These are phyloP conservation scores for Lumnitzera littorea DNA, from an alignment of 345 rosid species.

Conservation along the genomic window DNA sequence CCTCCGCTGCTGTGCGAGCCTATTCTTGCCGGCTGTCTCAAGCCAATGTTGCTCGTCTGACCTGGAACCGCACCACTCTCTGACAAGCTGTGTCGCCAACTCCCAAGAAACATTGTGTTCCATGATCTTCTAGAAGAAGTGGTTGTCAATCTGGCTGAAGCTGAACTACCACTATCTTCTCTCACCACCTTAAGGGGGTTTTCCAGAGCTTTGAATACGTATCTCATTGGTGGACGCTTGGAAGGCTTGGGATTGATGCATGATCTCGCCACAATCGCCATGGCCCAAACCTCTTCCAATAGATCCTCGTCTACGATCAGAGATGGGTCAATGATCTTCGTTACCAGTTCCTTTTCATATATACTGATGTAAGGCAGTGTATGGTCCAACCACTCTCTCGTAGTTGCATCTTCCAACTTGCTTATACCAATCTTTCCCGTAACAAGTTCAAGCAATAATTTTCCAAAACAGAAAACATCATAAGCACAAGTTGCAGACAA, in stretches of 20 bases:
- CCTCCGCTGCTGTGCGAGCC: conserved; percentile 52
- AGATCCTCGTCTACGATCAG: conserved; percentile 84
- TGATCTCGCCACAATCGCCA: conserved; percentile 87
- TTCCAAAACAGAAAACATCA: conserved; percentile 93
- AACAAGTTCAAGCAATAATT: conserved; percentile 71
- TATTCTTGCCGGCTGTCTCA: conserved; percentile 41
- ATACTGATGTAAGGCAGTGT: conserved; percentile 49
- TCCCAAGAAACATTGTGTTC: conserved; percentile 63
- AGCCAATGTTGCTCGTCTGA: conserved; percentile 26
- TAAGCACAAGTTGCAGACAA: conserved; percentile 46
- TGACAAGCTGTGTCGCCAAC: conserved; percentile 72
- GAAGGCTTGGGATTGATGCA: conserved; percentile 85
- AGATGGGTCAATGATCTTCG: conserved; percentile 73
- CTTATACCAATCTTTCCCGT: conserved; percentile 88
- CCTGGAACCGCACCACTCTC: conserved; percentile 31
- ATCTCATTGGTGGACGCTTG: conserved; percentile 73
- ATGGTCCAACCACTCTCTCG: conserved; percentile 52
- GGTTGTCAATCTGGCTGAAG: conserved; percentile 61
- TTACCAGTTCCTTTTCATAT: conserved; percentile 63
- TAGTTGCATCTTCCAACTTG: conserved; percentile 45
- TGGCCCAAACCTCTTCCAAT: conserved; percentile 96
- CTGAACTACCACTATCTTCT: conserved; percentile 53
- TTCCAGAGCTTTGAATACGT: conserved; percentile 81
- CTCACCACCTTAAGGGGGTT: conserved; percentile 89
- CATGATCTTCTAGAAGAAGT: conserved; percentile 69